A percentile compares a stretch with the other conserved stretches of the same genome.
Conservation (phyloP, 1,139 yeast genomes). For the Maudiozyma humilis region DNA sequence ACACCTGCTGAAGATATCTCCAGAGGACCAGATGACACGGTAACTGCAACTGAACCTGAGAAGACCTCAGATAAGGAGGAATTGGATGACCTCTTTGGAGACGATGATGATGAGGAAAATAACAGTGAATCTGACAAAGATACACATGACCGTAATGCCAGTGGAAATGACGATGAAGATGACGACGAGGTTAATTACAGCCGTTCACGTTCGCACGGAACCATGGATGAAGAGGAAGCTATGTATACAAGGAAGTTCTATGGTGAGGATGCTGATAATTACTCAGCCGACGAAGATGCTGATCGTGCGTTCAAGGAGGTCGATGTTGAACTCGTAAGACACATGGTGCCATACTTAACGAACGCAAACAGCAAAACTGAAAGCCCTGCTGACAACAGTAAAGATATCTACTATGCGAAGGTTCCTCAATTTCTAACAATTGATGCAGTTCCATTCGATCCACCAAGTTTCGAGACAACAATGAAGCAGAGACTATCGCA, state of each 20-base stretch:
- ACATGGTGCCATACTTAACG: constrained; percentile 41
- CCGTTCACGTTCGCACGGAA: constrained; percentile 15
- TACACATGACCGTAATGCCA: constrained; percentile 5
- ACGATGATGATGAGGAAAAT: constrained; percentile 36
- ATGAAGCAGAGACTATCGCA: constrained; percentile 34
- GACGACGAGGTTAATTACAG: constrained; percentile 14
- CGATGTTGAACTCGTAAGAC: constrained; percentile 66
- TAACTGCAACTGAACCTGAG: neutral
- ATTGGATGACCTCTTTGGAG: constrained; percentile 43
- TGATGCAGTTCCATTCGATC: constrained; percentile 84
- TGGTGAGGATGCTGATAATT: constrained; percentile 30
- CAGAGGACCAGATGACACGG: neutral
- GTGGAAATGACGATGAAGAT: constrained; percentile 16
- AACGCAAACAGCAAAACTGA: constrained; percentile 28
- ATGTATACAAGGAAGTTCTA: constrained; percentile 31
- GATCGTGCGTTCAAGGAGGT: constrained; percentile 39
- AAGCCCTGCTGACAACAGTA: constrained; percentile 13
- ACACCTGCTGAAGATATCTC: neutral
- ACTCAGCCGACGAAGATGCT: constrained; percentile 34
- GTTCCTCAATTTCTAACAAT: constrained; percentile 76
- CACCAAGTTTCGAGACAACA: constrained; percentile 47
- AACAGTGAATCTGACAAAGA: constrained; percentile 17
- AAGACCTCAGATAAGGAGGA: constrained; percentile 15
- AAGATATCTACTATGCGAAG: constrained; percentile 49
- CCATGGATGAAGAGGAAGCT: constrained; percentile 31